Evolutionary conservation across 2,329 filamentous ascomycete genomes (phyloP), one percentile per base, ranked within the genome.

Genomic region (Knufia fluminis): DNA sequence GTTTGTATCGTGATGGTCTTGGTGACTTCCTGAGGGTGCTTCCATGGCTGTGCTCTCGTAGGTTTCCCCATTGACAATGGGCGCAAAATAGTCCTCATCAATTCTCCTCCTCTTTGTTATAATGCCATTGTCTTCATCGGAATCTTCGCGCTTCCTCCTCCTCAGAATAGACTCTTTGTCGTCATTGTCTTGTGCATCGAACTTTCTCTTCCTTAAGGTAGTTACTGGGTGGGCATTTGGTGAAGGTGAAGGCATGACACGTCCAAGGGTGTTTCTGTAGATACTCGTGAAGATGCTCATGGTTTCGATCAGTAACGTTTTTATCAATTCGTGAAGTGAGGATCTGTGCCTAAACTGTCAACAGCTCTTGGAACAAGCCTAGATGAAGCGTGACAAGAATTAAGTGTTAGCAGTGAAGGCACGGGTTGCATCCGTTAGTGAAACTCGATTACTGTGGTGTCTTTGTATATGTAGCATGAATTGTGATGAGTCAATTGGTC

Each of bases 91-190:
- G 23, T 53, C 32, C 16, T 49, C 38, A 16, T 55, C 51, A 10
- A 43, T 46, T 17, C 46, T 35, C 39, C 50, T 54, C 12, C 54
- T 44, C 42, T 57, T 57, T 45, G 35, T 53, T 16, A 41, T 44
- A 23, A 20, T 22, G n/a, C 28, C 20, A 12, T 41, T 41, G 35
- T 17, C 40, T 26, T 48, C 45, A 17, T 48, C 33, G 9, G 33
- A 16, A 20, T 40, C 33, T 19, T 38, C 43, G 23, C 43, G 28
- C 23, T 46, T 46, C 32, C 43, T 46, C 22, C 43, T 23, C 12
- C 31, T 45, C 17, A 19, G n/a, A 10, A 33, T 20, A 20, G 24
- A 12, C 20, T 20, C 42, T 4, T 19, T 20, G 19, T 45, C 23
- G 10, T 45, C 28, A 10, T 32, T 19, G 20, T 9, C 17, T 16